These are phyloP conservation scores for Fusarium staphyleae DNA, from an alignment of 2,329 filamentous ascomycete genomes.

Conservation along the genomic window DNA sequence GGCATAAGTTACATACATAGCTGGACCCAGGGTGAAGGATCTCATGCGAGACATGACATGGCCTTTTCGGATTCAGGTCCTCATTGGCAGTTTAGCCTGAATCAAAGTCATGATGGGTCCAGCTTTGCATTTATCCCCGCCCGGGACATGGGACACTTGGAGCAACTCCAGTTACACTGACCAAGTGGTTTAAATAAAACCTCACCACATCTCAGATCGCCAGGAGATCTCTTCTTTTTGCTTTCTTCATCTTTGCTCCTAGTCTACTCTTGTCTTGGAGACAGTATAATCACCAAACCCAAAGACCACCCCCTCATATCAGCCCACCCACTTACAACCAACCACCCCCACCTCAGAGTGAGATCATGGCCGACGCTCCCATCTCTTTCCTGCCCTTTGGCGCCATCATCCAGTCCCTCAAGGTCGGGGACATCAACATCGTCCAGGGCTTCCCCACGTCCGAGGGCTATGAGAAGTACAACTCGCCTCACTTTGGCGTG, in stretches of 20 bases:
- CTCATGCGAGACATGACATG: background rate
- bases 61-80: conserved; percentile 17
- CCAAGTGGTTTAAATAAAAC: conserved; percentile 29
- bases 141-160: background rate
- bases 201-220: conserved; percentile 23
- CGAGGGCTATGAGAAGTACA: conserved; percentile 77
- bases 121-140: conserved; percentile 36
- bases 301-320: conserved; percentile 2
- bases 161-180: conserved; percentile 3
- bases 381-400: conserved; percentile 76
- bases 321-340: conserved; percentile 2
- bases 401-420: conserved; percentile 82
- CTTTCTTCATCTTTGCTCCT: conserved; percentile 3
- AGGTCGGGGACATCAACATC: conserved; percentile 80
- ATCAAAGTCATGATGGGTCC: conserved; percentile 38
- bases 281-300: conserved; percentile 16
- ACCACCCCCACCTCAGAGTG: conserved; percentile 15
- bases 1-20: too few species aligned
- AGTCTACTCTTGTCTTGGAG: background rate
- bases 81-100: conserved; percentile 39
- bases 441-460: conserved; percentile 84
- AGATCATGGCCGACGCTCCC: conserved; percentile 54
- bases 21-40: background rate
- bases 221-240: background rate
- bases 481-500: conserved; percentile 85